A percentile compares a stretch with the other conserved stretches of the same genome.
Evolutionary conservation across 2,329 filamentous ascomycete genomes (phyloP).

Genomic region (Fusarium phyllophilum): DNA sequence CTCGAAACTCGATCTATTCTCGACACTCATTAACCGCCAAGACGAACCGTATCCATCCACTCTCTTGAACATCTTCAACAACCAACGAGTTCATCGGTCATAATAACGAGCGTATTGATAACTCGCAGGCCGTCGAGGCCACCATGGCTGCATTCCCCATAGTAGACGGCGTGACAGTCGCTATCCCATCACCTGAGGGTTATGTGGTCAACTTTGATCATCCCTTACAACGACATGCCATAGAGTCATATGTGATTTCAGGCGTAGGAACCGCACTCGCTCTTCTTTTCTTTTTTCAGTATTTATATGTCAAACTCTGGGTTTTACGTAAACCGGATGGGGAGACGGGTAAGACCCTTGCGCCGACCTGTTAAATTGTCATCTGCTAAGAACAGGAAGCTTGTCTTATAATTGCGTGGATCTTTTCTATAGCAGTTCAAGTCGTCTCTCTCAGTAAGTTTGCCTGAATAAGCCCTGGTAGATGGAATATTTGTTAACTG

Average conservation of each 20-base stretch:
- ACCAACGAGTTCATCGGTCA: neutral
- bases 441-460: conserved; percentile 28
- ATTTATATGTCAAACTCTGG: conserved; percentile 41
- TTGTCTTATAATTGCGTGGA: conserved; percentile 34
- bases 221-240: conserved; percentile 41
- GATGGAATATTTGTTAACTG: neutral
- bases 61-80: neutral
- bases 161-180: conserved; percentile 33
- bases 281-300: conserved; percentile 38
- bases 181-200: conserved; percentile 41
- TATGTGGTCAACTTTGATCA: conserved; percentile 49
- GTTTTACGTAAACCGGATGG: conserved; percentile 32
- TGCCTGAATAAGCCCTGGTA: accelerated
- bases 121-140: neutral
- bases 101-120: neutral
- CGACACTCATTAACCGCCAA: neutral
- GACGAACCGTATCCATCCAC: neutral
- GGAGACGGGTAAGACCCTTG: conserved; percentile 29
- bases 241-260: conserved; percentile 31
- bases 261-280: conserved; percentile 35
- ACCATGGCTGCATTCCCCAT: conserved; percentile 28
- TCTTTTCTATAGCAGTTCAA: conserved; percentile 37
- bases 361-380: neutral
- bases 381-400: conserved; percentile 15
- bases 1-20: neutral